Evolutionary conservation across 2,329 filamentous ascomycete genomes (phyloP), one percentile per base, ranked within the genome.

Genomic region (Colletotrichum sp.): DNA sequence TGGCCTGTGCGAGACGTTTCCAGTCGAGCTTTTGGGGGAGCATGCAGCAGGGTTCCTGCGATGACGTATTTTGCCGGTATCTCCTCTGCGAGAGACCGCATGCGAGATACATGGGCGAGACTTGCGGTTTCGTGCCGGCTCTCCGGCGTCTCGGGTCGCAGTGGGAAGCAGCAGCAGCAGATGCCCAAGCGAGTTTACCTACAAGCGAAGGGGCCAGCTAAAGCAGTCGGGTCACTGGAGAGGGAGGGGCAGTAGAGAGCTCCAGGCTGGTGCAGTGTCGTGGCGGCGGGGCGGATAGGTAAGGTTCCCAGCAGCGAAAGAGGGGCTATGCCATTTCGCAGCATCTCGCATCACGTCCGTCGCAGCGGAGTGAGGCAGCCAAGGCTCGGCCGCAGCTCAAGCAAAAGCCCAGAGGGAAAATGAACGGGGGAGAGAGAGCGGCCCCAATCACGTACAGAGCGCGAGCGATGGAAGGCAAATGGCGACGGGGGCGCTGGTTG

Each of bases 1-100:
- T 30, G 58, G 64, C 73, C 64, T 32, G 69, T 75, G 69, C 69
- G 69, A 75, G 69, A 68, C 58, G 73, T 75, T 75, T 75, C 73
- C 73, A 75, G 63, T 73, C 43, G 58, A 71, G 30, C 71, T 63
- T 67, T 63, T 21, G 38, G 32, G 59, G 34, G 36, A 38, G 69
- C 65, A 24, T 58, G 59, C 69, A 32, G 38, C 58, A 70, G 58
- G 56, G 38, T 52, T 28, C n/a, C 18, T 32, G 65, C 18, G 30
- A n/a, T 32, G 38, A 58, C n/a, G 72, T 71, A 36, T 38, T 24
- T 8, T 52, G 8, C 10, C 13, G 8, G 67, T 63, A 58, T 34
- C 30, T 18, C 9, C 14, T 7, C 21, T 28, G 30, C 13, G 14
- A 8, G 18, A 52, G 14, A 26, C 30, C 4, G 9, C 10, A 10